phyloP scores from a whole-genome alignment of 2,329 filamentous ascomycete genomes.

The Ophiostoma tasmaniense region DNA sequence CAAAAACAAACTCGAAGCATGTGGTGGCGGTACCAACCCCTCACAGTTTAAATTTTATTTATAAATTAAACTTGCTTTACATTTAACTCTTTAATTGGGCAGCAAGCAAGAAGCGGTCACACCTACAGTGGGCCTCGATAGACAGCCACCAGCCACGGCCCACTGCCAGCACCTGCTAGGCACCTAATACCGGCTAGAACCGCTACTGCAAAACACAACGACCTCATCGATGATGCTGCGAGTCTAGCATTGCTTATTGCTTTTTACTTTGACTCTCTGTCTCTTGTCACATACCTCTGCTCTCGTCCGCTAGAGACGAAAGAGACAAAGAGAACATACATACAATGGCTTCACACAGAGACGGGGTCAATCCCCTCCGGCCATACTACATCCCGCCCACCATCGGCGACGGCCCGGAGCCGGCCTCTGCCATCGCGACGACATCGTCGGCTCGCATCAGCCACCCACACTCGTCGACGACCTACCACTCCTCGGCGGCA shows the following conservation, averaged over 20 bases:
- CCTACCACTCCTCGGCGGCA: not conserved
- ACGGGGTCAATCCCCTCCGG: conserved; percentile 54
- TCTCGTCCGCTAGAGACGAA: not conserved
- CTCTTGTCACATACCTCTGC: too few species aligned
- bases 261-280: too few species aligned
- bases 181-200: conserved; percentile 1
- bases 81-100: not conserved
- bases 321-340: not conserved
- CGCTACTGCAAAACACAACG: conserved; percentile 2
- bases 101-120: conserved; percentile 1
- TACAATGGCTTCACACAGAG: conserved; percentile 37
- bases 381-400: conserved; percentile 60
- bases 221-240: not conserved
- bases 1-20: not conserved
- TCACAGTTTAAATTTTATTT: conserved; percentile 5
- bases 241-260: not conserved
- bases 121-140: not conserved
- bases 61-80: not conserved
- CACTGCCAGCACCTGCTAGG: not conserved
- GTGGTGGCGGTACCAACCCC: conserved; percentile 4
- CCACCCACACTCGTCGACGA: not conserved
- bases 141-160: not conserved
- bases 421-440: conserved; percentile 21
- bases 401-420: conserved; percentile 40
- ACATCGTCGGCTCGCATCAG: conserved; percentile 26